Evolutionary conservation across 768 basidiomycete genomes (phyloP), one percentile per base, ranked within the genome.

Genomic region (Leccinellum albellum): DNA sequence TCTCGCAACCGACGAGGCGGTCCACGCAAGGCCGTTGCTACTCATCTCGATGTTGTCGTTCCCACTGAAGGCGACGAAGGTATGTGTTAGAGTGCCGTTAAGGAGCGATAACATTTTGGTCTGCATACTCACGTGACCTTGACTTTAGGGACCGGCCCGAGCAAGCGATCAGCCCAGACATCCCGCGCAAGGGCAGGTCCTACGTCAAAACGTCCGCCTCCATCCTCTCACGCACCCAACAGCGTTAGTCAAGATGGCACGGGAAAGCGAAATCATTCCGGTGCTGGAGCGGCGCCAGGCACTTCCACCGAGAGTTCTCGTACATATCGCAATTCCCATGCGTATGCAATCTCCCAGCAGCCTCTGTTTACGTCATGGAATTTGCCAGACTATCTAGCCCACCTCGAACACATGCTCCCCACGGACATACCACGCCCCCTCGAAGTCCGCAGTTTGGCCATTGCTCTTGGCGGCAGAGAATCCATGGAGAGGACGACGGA

Each of bases 301-400:
- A 72, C 71, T 62, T 64, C 74, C 50, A 74, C 75, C 60, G 82
- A 83, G 61, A 74, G 74, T 57, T 79, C 86, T 53, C 82, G 86
- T 57, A 83, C 87, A 57, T 89, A 89, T 70, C 86, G 84, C 65
- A 87, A 86, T 74, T 84, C 87, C 59, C 89, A 90, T 79, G 87
- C 85, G 23, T 89, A 88, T 69, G 87, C 81, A 47, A 83, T 89
- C 51, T 86, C 87, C 13, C 89, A 90, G 65, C 88, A 90, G 67
- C 83, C 87, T 31, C 75, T 90, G 9, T 83, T 84, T 74, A 91
- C 89, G 33, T 87, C 89, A 51, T 98, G 95, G 94, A 84, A 86
- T 55, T 77, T 98, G 50, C 95, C 95, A 7, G 95, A 98, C 75
- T 95, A 97, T 73, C 82, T 98, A 46, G 83, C 88, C 0, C 91